Conservation (phyloP, 2,329 filamentous ascomycete species). For the Fusarium sp. region DNA sequence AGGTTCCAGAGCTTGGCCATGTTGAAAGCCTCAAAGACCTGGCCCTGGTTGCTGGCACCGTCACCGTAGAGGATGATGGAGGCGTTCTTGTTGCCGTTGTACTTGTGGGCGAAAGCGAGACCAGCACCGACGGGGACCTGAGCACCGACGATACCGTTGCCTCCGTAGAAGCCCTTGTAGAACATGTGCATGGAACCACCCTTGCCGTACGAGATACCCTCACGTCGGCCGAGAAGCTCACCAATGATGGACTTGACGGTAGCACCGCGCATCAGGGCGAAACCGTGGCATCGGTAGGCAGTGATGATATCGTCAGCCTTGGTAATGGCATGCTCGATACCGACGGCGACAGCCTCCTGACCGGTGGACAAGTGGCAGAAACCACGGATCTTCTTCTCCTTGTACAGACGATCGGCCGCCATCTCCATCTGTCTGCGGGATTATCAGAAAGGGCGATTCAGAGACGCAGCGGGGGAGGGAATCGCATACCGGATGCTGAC, state of each 20-base stretch:
- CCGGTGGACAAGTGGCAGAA: constrained; percentile 99
- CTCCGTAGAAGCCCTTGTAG: constrained; percentile 95
- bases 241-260: constrained; percentile 93
- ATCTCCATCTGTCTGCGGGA: constrained; percentile 94
- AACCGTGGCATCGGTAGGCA: constrained; percentile 98
- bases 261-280: constrained; percentile 94
- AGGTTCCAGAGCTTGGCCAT: constrained; percentile 99
- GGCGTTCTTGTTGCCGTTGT: constrained; percentile 86
- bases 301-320: constrained; percentile 96
- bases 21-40: constrained; percentile 99
- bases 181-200: constrained; percentile 99
- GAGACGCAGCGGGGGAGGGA: background rate
- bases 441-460: constrained; percentile 45
- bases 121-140: constrained; percentile 98
- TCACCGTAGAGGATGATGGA: constrained; percentile 95
- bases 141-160: constrained; percentile 98
- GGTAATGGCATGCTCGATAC: constrained; percentile 95
- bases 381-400: constrained; percentile 99
- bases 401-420: constrained; percentile 98
- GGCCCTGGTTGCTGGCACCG: constrained; percentile 98
- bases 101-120: constrained; percentile 97
- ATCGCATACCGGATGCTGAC: constrained; percentile 83
- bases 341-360: constrained; percentile 96
- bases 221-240: constrained; percentile 92
- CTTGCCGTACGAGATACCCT: constrained; percentile 98